A percentile compares a stretch with the other conserved stretches of the same genome.
Evolutionary conservation across 495 filamentous ascomycete genomes (phyloP).

Genomic region (Neurospora discreta): DNA sequence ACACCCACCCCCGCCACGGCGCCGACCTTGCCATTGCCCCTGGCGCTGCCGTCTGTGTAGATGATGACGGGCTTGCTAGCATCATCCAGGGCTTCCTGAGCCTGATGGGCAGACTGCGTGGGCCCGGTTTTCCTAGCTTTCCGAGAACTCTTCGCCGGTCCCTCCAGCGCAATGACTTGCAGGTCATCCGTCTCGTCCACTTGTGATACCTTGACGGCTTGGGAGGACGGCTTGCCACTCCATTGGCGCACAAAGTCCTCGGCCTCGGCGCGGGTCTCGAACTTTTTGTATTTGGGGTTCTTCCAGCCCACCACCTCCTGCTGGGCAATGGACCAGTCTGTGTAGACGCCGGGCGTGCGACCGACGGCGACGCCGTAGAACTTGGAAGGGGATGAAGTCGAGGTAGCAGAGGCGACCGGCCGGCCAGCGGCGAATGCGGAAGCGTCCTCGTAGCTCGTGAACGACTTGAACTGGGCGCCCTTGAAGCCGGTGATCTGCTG

Average conservation of each 20-base stretch:
- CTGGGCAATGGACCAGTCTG: slow-evolving; percentile 69
- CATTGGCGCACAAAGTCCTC: slow-evolving; percentile 33
- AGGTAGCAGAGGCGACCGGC: slow-evolving; percentile 24
- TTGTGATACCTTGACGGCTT: slow-evolving; percentile 13
- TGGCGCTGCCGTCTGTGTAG: slow-evolving; percentile 81
- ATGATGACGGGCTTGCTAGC: slow-evolving; percentile 46
- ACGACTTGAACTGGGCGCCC: slow-evolving; percentile 78
- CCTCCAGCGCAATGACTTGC: slow-evolving; percentile 27
- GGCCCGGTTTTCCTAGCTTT: slow-evolving; percentile 40
- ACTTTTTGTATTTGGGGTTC: slow-evolving; percentile 71
- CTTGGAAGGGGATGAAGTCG: slow-evolving; percentile 29
- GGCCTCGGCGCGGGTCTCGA: slow-evolving; percentile 66
- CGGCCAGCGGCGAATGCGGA: slow-evolving; percentile 61
- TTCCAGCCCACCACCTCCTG: slow-evolving; percentile 67
- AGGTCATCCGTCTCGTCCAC: slow-evolving; percentile 22
- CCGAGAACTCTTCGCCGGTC: slow-evolving; percentile 46
- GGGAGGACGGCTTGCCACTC: slow-evolving; percentile 11
- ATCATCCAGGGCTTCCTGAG: slow-evolving; percentile 25
- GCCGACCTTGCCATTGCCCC: slow-evolving; percentile 60
- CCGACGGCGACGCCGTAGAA: slow-evolving; percentile 86
- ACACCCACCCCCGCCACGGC: slow-evolving; percentile 81
- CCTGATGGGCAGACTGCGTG: not conserved
- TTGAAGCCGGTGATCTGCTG: slow-evolving; percentile 76
- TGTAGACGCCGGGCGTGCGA: slow-evolving; percentile 76
- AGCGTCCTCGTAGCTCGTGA: slow-evolving; percentile 64